Evolutionary conservation across 768 basidiomycete species (phyloP).

Genomic region (Collybia mongolica): DNA sequence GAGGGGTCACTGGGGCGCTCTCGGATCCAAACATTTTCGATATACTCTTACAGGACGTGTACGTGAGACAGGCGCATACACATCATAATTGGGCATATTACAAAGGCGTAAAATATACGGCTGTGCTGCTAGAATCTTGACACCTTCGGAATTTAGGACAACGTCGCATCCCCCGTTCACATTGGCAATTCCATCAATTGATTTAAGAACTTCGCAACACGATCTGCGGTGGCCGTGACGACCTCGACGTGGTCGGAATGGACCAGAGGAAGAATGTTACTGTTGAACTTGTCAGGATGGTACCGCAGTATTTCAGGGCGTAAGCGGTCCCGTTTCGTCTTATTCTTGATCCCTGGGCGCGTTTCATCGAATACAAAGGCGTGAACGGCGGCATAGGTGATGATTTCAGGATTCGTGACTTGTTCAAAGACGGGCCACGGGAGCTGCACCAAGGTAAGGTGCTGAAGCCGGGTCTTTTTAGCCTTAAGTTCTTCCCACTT

Average conservation of each 20-base stretch:
- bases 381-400: slow-evolving; percentile 31
- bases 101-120: neutral
- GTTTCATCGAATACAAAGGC: slow-evolving; percentile 39
- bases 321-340: slow-evolving; percentile 31
- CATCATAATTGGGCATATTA: no score
- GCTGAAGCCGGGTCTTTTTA: neutral
- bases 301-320: slow-evolving; percentile 48
- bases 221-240: slow-evolving; percentile 35
- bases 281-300: slow-evolving; percentile 56
- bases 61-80: no score
- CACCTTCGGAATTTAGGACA: neutral
- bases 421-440: slow-evolving; percentile 42
- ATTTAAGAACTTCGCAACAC: slow-evolving; percentile 40
- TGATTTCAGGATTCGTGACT: slow-evolving; percentile 21
- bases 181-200: slow-evolving; percentile 16
- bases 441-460: slow-evolving; percentile 28
- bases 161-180: neutral
- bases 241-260: slow-evolving; percentile 24
- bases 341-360: slow-evolving; percentile 25
- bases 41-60: no score
- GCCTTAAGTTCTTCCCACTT: slow-evolving; percentile 32
- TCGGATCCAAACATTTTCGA: no score
- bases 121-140: neutral
- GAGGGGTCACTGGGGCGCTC: no score
- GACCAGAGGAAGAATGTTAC: slow-evolving; percentile 32